Percentiles rank a stretch among this genome's conserved stretches.
phyloP scores from a whole-genome alignment of 148 eudicot genomes.

The Chenopodium quinoa region DNA sequence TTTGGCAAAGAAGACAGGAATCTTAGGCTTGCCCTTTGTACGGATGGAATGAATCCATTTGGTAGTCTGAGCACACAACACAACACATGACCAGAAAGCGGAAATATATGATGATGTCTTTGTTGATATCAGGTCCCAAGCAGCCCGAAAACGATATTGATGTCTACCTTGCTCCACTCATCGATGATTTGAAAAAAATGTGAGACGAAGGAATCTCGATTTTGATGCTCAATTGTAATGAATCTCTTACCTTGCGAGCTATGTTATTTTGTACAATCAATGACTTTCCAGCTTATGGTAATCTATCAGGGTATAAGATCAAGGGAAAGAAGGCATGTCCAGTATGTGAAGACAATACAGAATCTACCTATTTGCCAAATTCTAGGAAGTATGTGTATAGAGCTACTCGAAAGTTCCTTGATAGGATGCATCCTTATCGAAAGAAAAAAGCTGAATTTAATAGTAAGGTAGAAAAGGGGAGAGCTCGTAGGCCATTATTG shows the following conservation, averaged over 20 bases:
- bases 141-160: not conserved
- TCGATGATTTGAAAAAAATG: no score
- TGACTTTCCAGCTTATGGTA: slow-evolving; percentile 27
- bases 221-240: slow-evolving; percentile 6
- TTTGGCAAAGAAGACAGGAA: slow-evolving; percentile 24
- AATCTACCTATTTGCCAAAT: not conserved
- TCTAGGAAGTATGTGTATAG: not conserved
- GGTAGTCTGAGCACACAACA: slow-evolving; percentile 5
- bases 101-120: slow-evolving; percentile 24
- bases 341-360: not conserved
- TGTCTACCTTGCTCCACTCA: no score
- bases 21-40: slow-evolving; percentile 27
- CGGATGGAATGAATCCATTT: slow-evolving; percentile 27
- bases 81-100: slow-evolving; percentile 20
- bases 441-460: slow-evolving; percentile 1
- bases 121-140: slow-evolving; percentile 24
- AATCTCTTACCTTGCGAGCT: not conserved
- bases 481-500: not conserved
- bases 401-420: not conserved
- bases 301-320: slow-evolving; percentile 4
- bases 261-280: slow-evolving; percentile 26
- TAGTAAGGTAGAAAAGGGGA: not conserved
- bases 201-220: slow-evolving; percentile 7
- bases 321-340: slow-evolving; percentile 24
- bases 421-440: not conserved